A percentile compares a stretch with the other conserved stretches of the same genome.
Evolutionary conservation across 495 filamentous ascomycete genomes (phyloP).

Genomic region (Penicillium paradoxum): DNA sequence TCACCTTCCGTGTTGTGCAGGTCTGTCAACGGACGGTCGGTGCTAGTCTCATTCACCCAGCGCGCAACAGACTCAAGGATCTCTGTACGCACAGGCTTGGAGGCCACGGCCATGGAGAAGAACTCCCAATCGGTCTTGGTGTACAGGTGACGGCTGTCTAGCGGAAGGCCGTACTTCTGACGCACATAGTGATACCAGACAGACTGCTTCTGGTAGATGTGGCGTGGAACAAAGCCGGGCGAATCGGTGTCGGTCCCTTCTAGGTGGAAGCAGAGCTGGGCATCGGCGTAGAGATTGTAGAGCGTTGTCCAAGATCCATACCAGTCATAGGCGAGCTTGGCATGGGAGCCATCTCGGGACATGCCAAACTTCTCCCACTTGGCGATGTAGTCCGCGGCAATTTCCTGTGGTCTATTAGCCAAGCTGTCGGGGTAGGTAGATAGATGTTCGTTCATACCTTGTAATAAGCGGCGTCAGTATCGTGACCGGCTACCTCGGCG

Average conservation of each 20-base stretch:
- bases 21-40: slow-evolving; percentile 75
- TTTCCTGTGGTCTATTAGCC: slow-evolving; percentile 36
- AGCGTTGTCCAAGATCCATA: slow-evolving; percentile 93
- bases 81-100: slow-evolving; percentile 57
- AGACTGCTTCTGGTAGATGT: slow-evolving; percentile 77
- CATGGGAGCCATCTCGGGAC: slow-evolving; percentile 75
- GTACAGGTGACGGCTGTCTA: slow-evolving; percentile 83
- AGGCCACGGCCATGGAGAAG: slow-evolving; percentile 76
- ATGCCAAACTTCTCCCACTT: slow-evolving; percentile 82
- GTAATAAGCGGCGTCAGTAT: slow-evolving; percentile 63
- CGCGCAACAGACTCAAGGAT: slow-evolving; percentile 72
- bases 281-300: slow-evolving; percentile 85
- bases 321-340: slow-evolving; percentile 91
- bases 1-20: slow-evolving; percentile 73
- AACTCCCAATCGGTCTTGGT: slow-evolving; percentile 95
- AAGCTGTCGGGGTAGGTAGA: not conserved
- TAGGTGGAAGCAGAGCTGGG: slow-evolving; percentile 76
- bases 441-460: slow-evolving; percentile 31
- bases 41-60: slow-evolving; percentile 84
- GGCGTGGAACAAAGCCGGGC: slow-evolving; percentile 58
- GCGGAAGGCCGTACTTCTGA: slow-evolving; percentile 74
- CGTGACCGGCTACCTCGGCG: slow-evolving; percentile 61
- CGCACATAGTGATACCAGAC: slow-evolving; percentile 83
- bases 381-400: slow-evolving; percentile 70
- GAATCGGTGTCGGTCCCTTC: slow-evolving; percentile 32